Conservation (phyloP, 2,329 filamentous ascomycete species). For the Nemania serpens region DNA sequence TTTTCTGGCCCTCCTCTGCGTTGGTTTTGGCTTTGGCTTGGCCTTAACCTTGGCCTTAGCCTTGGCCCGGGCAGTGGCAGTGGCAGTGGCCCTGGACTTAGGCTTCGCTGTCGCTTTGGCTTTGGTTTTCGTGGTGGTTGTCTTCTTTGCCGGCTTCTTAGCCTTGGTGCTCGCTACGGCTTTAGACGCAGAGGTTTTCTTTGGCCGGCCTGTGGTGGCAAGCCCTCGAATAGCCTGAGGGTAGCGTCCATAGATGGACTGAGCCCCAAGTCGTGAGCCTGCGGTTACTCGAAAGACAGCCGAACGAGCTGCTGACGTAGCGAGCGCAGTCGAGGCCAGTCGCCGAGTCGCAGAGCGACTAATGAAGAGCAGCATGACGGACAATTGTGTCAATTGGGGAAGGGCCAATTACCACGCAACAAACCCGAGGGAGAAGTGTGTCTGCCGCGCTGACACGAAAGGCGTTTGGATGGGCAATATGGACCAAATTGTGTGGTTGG, state of each 20-base stretch:
- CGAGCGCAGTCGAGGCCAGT: slow-evolving; percentile 30
- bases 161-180: slow-evolving; percentile 27
- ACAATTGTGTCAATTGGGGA: slow-evolving; percentile 13
- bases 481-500: neutral
- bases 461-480: neutral
- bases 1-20: slow-evolving; percentile 9
- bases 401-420: neutral
- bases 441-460: neutral
- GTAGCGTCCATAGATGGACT: slow-evolving; percentile 6
- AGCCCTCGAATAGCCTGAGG: slow-evolving; percentile 26
- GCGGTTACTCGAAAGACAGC: slow-evolving; percentile 25
- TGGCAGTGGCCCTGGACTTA: slow-evolving; percentile 3
- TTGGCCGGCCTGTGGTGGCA: slow-evolving; percentile 27
- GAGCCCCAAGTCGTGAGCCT: slow-evolving; percentile 8
- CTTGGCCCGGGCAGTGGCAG: neutral
- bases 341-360: slow-evolving; percentile 47
- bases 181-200: slow-evolving; percentile 23
- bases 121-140: slow-evolving; percentile 18
- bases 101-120: slow-evolving; percentile 11
- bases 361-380: slow-evolving; percentile 49
- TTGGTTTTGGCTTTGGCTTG: neutral
- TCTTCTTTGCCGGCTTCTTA: slow-evolving; percentile 36
- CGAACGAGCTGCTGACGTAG: slow-evolving; percentile 30
- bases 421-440: neutral
- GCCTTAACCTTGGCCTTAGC: neutral